phyloP scores from a whole-genome alignment of 2,329 filamentous ascomycete species.

The Bipolaris zeicola region DNA sequence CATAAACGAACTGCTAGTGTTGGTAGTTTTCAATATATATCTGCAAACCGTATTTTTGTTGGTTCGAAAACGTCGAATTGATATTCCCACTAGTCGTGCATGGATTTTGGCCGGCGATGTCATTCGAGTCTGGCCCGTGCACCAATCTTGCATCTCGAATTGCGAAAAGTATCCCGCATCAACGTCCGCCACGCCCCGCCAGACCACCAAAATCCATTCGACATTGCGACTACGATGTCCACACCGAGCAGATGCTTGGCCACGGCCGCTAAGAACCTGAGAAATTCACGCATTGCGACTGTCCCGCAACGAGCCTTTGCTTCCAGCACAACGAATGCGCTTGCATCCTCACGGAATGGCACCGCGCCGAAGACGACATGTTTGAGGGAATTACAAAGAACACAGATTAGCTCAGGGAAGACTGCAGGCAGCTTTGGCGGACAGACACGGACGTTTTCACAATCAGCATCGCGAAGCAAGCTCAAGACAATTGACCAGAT shows the following conservation, averaged over 20 bases:
- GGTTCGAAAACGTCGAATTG: neutral
- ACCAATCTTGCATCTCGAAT: conserved; percentile 15
- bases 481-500: conserved; percentile 48
- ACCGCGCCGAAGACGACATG: conserved; percentile 17
- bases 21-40: neutral
- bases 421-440: conserved; percentile 9
- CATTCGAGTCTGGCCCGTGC: conserved; percentile 17
- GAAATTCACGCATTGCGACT: conserved; percentile 17
- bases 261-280: conserved; percentile 25
- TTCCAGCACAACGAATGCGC: conserved; percentile 21
- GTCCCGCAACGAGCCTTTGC: conserved; percentile 35
- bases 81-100: neutral
- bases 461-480: conserved; percentile 32
- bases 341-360: conserved; percentile 17
- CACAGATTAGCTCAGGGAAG: conserved; percentile 1
- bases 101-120: conserved; percentile 1
- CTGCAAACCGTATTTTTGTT: neutral
- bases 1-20: too few relatives aligned
- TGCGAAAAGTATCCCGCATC: conserved; percentile 18
- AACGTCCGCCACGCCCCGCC: conserved; percentile 8
- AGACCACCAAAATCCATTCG: conserved; percentile 5
- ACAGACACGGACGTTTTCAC: conserved; percentile 35
- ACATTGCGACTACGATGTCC: conserved; percentile 33
- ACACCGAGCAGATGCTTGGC: conserved; percentile 32
- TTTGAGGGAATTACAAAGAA: conserved; percentile 18